Evolutionary conservation across 1,139 yeast species (phyloP).

Genomic region (Yamadazyma trypodendri): DNA sequence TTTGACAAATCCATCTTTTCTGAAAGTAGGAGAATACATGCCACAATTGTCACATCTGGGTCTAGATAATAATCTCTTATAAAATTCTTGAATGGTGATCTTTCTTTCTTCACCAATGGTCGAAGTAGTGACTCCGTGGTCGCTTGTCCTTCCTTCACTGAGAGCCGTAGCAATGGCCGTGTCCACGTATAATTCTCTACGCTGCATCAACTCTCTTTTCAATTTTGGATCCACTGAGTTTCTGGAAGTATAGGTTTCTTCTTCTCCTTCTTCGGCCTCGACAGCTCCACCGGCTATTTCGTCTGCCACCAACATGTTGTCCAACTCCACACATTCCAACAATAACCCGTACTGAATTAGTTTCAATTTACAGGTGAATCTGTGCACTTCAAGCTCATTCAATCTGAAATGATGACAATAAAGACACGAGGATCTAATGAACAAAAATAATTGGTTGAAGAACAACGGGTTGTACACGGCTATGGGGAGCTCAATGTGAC

Average conservation of each 20-base stretch:
- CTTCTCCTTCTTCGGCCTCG: constrained; percentile 32
- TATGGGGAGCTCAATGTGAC: constrained; percentile 94
- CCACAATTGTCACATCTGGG: constrained; percentile 95
- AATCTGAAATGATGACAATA: constrained; percentile 87
- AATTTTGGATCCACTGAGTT: constrained; percentile 35
- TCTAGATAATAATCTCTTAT: constrained; percentile 68
- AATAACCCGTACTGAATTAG: constrained; percentile 87
- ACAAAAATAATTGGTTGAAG: constrained; percentile 84
- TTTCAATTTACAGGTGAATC: constrained; percentile 72
- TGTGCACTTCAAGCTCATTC: constrained; percentile 66
- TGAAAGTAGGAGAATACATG: constrained; percentile 88
- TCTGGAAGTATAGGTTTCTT: constrained; percentile 27
- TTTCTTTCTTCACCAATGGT: constrained; percentile 88
- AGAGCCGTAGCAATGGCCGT: constrained; percentile 71
- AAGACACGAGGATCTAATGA: constrained; percentile 81
- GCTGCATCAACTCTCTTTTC: constrained; percentile 48
- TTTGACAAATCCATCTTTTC: constrained; percentile 94
- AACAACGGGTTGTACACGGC: constrained; percentile 95
- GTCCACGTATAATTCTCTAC: constrained; percentile 71
- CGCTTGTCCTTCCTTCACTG: constrained; percentile 69
- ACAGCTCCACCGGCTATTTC: constrained; percentile 32
- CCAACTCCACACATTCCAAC: constrained; percentile 73
- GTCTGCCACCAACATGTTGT: constrained; percentile 48
- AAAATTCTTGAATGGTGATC: constrained; percentile 68
- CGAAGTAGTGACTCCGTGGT: constrained; percentile 73